Conservation (phyloP, 495 filamentous ascomycete species). For the Aspergillus olivimuriae region DNA sequence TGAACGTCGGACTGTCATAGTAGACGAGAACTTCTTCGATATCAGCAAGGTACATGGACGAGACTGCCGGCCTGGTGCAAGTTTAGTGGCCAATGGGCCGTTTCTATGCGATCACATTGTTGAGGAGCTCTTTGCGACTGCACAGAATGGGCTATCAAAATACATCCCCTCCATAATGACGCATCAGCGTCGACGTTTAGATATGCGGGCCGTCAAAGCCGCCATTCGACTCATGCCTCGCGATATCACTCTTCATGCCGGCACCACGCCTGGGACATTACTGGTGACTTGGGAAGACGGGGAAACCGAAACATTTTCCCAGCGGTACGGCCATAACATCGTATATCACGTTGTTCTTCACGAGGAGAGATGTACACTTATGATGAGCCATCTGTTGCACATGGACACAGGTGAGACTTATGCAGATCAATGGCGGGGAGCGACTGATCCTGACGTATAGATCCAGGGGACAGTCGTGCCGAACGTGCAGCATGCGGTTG, state of each 20-base stretch:
- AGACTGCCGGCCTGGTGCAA: background rate
- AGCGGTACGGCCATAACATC: background rate
- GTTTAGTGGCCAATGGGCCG: background rate
- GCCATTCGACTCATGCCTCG: conserved; percentile 1
- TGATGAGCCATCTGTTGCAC: conserved; percentile 1
- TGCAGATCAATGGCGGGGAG: background rate
- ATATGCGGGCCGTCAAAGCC: conserved; percentile 1
- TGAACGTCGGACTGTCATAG: background rate
- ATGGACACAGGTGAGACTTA: background rate
- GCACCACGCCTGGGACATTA: background rate
- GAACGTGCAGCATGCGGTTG: background rate
- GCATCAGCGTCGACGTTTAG: background rate
- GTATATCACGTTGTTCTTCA: conserved; percentile 1
- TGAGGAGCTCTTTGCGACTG: conserved; percentile 1
- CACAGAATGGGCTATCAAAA: background rate
- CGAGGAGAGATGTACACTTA: background rate
- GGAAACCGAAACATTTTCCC: background rate
- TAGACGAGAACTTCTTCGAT: background rate
- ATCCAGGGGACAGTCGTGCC: background rate
- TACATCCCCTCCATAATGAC: background rate
- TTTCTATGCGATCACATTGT: conserved; percentile 2
- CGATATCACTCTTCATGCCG: background rate
- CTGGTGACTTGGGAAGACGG: background rate
- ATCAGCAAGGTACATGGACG: background rate
- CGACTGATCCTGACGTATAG: background rate